Percentiles rank a stretch among this genome's conserved stretches.
phyloP scores from a whole-genome alignment of 148 eudicot genomes.

The Persicaria tinctoria region DNA sequence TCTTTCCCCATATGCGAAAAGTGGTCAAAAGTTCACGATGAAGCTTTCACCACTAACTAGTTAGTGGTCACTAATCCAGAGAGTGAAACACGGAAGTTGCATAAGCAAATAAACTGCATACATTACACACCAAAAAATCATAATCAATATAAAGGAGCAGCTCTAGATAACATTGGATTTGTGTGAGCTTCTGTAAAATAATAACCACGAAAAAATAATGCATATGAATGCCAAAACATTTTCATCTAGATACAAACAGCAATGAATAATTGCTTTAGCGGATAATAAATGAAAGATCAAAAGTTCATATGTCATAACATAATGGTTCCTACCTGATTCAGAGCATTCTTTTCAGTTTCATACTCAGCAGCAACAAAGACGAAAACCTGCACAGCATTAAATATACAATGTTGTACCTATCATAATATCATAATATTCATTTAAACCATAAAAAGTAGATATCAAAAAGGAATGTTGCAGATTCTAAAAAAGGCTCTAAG shows the following conservation, averaged over 20 bases:
- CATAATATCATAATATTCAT: not conserved
- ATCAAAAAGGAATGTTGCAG: not conserved
- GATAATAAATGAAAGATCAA: not conserved
- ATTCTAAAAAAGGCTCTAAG: not conserved
- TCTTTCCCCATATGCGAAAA: not conserved
- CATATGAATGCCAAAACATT: not conserved
- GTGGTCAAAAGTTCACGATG: not conserved
- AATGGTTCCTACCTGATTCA: slow-evolving; percentile 62
- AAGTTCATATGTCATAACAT: not conserved
- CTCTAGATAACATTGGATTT: not conserved
- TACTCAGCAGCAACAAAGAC: slow-evolving; percentile 94
- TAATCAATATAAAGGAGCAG: not conserved
- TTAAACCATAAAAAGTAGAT: not conserved
- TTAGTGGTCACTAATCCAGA: not conserved
- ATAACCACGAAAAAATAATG: not conserved
- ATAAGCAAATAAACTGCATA: not conserved
- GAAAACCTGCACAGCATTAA: slow-evolving; percentile 49
- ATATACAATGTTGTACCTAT: not conserved
- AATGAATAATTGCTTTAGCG: not conserved
- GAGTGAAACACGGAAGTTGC: not conserved
- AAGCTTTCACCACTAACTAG: not conserved
- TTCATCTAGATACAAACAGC: not conserved
- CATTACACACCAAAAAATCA: not conserved
- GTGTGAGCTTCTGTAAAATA: not conserved
- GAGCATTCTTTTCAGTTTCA: slow-evolving; percentile 57